phyloP scores from a whole-genome alignment of 2,329 filamentous ascomycete species.

The Stagonosporopsis tanaceti region DNA sequence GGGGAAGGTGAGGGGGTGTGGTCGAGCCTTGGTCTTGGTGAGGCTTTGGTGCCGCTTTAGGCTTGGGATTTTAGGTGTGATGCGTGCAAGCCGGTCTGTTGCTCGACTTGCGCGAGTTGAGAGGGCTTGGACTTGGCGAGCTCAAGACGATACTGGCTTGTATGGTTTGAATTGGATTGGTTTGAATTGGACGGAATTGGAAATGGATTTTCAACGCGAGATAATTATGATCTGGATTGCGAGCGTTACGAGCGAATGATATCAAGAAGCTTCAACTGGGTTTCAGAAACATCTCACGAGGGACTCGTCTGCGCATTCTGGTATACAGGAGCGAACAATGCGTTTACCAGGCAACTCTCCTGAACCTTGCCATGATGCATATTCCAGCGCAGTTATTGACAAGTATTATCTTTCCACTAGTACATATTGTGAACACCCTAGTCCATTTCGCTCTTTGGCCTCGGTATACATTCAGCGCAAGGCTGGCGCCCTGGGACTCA shows the following conservation, averaged over 20 bases:
- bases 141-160: not conserved
- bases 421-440: not conserved
- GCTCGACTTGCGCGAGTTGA: not conserved
- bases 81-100: not conserved
- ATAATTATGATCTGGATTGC: not conserved
- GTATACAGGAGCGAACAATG: not conserved
- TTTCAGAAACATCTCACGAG: not conserved
- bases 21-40: not conserved
- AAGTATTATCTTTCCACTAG: no score
- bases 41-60: not conserved
- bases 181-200: not conserved
- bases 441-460: not conserved
- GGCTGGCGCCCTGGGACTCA: not conserved
- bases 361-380: not conserved
- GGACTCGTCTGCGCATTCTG: not conserved
- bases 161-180: not conserved
- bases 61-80: not conserved
- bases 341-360: not conserved
- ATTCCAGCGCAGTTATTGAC: not conserved
- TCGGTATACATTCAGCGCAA: not conserved
- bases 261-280: not conserved
- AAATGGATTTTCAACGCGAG: not conserved
- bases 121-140: no score
- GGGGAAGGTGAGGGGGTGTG: conserved; percentile 11
- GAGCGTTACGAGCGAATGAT: conserved; percentile 1